Evolutionary conservation across 768 basidiomycete genomes (phyloP), one percentile per base, ranked within the genome.

Genomic region (Pisolithus tinctorius): DNA sequence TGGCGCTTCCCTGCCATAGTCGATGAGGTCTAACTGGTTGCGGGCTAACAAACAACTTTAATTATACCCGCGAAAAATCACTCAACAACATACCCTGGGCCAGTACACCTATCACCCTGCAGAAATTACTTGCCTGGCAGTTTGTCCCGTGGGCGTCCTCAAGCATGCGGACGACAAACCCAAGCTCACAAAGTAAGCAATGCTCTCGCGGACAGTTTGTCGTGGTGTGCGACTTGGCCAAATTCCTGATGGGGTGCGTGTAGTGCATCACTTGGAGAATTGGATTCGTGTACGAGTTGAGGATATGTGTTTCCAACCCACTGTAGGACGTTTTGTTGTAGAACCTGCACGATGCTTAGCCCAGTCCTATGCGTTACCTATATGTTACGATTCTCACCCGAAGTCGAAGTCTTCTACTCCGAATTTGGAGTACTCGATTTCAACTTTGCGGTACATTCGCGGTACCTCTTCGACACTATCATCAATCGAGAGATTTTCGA

Each of bases 371-470:
- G 27, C 2, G 38, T 38, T 25, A 42, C 23, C 41, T 1, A 46
- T 1, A 46, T 40, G 27, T 8, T 38, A 31, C 16, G 13, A 0
- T 11, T 65, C 78, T 51, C 64, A 92, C 93, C 80, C 95, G 61
- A 99, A 99, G 68, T 99, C 96, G 61, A 99, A 99, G 68, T 99
- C 95, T 64, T 97, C 95, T 16, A 98, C 91, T 4, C 95, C 95
- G 61, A 99, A 99, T 62, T 94, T 95, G 37, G 91, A 94, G 65
- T 99, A 99, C 67, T 94, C 92, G 61, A 99, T 99, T 69, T 97
- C 94, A 14, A 96, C 93, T 60, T 85, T 86, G 52, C 88, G 83
- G 66, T 96, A 99, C 54, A 83, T 78, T 50, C 78, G 80, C 1
- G 94, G 91, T 45, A 93, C 79, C 27, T 81, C 77, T 36, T 78